Evolutionary conservation across 345 rosid genomes (phyloP), one percentile per base, ranked within the genome.

Genomic region (Mallotus nudiflorus): DNA sequence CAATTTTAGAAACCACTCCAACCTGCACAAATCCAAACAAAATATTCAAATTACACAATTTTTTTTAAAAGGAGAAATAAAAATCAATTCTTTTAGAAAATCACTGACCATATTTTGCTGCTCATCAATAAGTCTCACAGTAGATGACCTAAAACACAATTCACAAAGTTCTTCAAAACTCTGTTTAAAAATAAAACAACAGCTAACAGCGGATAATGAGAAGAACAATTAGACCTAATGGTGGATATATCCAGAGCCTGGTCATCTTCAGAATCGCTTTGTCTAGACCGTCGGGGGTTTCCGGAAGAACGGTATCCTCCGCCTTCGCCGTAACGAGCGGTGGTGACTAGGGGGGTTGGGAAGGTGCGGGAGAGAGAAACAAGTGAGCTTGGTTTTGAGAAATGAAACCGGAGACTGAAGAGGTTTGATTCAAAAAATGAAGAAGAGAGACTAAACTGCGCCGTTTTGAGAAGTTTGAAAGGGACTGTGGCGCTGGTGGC

Each of bases 51-150:
- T 54, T 39, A 68, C 44, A 46, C 2, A 15, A 19, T 14, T 9
- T 16, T 6, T 42, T 25, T 40, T 7, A 19, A 24, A 46, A 71
- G 33, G 68, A 62, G 16, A 42, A 22, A 16, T 42, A 12, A 9
- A 40, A 33, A 35, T 10, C 9, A n/a, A 13, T 25, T 14, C 1
- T n/a, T 40, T 28, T 9, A 10, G 29, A 19, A 33, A 2, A 33
- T 7, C 37, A 78, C 91, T 70, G 74, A 94, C 98, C 97, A 94
- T 91, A 71, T 87, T 85, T 61, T 94, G 97, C 74, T 88, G 52
- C 55, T 72, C 80, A 73, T 89, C 93, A 50, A 93, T 89, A 18
- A 93, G 89, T 76, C 98, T 87, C 69, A 93, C 98, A 20, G 85
- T 74, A 80, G 75, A 74, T 29, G 98, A 89, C 87, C 97, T 93